These are phyloP conservation scores for Patellifolia procumbens DNA, from an alignment of 179 eudicot species.

Conservation along the genomic window DNA sequence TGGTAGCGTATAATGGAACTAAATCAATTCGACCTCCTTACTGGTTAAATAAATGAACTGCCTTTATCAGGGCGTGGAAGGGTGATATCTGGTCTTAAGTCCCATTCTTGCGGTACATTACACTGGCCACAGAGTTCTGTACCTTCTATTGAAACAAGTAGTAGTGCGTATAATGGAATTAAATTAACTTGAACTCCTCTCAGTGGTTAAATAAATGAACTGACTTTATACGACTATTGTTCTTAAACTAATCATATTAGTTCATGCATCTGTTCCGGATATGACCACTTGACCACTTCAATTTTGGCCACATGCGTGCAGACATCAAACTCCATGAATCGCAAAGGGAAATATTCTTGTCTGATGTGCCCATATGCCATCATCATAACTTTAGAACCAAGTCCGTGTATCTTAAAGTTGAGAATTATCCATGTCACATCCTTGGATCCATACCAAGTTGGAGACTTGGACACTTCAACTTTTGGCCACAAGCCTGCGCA, in stretches of 20 bases:
- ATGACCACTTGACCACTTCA: not conserved
- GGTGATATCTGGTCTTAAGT: too few species aligned
- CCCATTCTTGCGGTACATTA: too few species aligned
- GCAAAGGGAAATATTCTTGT: not conserved
- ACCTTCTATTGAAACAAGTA: too few species aligned
- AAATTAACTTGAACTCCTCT: too few species aligned
- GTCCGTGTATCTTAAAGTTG: not conserved
- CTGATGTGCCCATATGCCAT: not conserved
- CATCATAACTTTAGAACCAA: not conserved
- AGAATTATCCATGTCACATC: not conserved
- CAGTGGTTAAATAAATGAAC: too few species aligned
- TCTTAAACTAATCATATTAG: too few species aligned
- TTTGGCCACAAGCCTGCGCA: too few species aligned
- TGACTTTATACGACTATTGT: too few species aligned
- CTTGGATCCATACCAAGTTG: not conserved
- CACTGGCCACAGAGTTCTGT: too few species aligned
- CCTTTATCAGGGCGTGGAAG: not conserved
- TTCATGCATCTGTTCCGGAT: too few species aligned
- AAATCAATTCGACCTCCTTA: too few species aligned
- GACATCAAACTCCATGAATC: not conserved
- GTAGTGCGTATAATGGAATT: not conserved
- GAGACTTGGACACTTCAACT: not conserved
- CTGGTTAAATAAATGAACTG: too few species aligned
- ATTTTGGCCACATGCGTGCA: not conserved
- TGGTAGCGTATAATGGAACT: not conserved